phyloP scores from a whole-genome alignment of 1,284 basidiomycete species.

The Ustilago tritici region DNA sequence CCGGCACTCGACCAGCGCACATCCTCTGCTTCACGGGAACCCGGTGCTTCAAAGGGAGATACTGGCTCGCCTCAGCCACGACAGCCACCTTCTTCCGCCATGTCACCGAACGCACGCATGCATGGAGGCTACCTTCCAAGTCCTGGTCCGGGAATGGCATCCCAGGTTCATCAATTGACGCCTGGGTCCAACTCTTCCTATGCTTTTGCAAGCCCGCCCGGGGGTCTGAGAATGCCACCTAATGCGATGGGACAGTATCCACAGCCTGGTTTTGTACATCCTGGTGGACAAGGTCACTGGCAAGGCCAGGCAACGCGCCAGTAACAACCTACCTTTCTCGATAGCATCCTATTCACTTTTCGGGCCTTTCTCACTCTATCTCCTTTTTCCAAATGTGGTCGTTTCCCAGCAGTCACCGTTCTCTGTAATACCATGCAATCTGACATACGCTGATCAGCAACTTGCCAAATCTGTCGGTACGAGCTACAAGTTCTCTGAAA shows the following conservation, averaged over 20 bases:
- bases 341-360: not conserved
- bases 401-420: no score
- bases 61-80: slow-evolving; percentile 10
- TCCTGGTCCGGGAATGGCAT: slow-evolving; percentile 15
- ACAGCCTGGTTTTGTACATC: slow-evolving; percentile 7
- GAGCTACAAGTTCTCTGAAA: not conserved
- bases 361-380: not conserved
- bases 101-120: slow-evolving; percentile 35
- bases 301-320: slow-evolving; percentile 2
- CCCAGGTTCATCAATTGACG: slow-evolving; percentile 27
- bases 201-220: slow-evolving; percentile 32
- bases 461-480: not conserved
- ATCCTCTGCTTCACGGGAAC: not conserved
- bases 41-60: slow-evolving; percentile 2
- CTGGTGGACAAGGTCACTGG: not conserved
- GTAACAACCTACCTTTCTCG: not conserved
- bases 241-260: slow-evolving; percentile 9
- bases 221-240: slow-evolving; percentile 23
- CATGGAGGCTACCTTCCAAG: slow-evolving; percentile 16
- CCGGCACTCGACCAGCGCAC: slow-evolving; percentile 11
- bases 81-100: slow-evolving; percentile 10
- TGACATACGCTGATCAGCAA: not conserved
- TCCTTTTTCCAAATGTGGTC: not conserved
- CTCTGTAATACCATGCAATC: slow-evolving; percentile 3
- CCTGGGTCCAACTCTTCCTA: slow-evolving; percentile 34